phyloP scores from a whole-genome alignment of 2,329 filamentous ascomycete genomes.

The Botryotinia narcissicola region DNA sequence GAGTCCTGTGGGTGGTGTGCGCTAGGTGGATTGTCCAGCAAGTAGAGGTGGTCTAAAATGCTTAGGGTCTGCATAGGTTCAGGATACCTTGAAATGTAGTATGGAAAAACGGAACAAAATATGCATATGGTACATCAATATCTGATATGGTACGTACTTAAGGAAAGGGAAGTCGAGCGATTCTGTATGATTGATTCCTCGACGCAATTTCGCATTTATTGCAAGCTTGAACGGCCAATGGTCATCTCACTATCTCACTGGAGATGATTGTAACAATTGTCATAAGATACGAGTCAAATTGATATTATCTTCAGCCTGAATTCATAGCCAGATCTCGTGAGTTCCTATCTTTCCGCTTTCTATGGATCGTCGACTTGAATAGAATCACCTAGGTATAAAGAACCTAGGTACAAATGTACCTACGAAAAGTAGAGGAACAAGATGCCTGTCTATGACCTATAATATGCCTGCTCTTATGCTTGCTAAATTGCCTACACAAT shows the following conservation, averaged over 20 bases:
- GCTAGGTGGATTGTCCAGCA: constrained; percentile 8
- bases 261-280: background rate
- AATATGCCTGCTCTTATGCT: constrained; percentile 7
- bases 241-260: background rate
- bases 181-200: background rate
- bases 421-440: constrained; percentile 9
- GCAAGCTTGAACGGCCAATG: background rate
- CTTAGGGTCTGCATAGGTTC: constrained; percentile 1
- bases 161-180: background rate
- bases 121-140: constrained; percentile 9
- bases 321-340: background rate
- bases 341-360: background rate
- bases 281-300: background rate
- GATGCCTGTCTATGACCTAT: constrained; percentile 10
- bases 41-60: constrained; percentile 16
- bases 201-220: background rate
- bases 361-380: constrained; percentile 9
- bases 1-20: background rate
- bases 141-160: background rate
- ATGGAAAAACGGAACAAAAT: constrained; percentile 6
- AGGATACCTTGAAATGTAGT: background rate
- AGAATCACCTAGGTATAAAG: constrained; percentile 8
- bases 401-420: background rate
- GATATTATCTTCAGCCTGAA: background rate
- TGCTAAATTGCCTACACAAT: constrained; percentile 3